Percentiles rank a stretch among this genome's conserved stretches.
Conservation (phyloP, 1,139 yeast species). For the Hansenula lynferdii region DNA sequence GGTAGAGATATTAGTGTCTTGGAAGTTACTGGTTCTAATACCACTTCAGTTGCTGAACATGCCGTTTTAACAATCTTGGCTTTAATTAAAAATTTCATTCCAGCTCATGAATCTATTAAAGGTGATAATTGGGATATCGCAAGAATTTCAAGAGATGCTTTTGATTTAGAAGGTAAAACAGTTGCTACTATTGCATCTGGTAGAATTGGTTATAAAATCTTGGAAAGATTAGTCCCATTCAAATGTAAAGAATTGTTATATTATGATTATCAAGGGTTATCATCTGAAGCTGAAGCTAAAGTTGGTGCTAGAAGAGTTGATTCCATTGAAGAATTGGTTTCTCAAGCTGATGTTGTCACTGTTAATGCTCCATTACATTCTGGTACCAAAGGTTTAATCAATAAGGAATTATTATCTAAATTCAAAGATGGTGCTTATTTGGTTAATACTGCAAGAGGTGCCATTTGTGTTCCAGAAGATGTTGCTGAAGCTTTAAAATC, state of each 20-base stretch:
- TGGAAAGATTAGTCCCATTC: constrained; percentile 70
- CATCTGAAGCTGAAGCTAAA: constrained; percentile 51
- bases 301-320: constrained; percentile 59
- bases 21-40: constrained; percentile 83
- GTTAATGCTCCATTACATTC: constrained; percentile 78
- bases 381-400: constrained; percentile 58
- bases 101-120: constrained; percentile 67
- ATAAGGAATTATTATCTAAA: constrained; percentile 61
- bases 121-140: constrained; percentile 74
- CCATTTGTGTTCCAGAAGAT: constrained; percentile 66
- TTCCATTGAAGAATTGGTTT: constrained; percentile 60
- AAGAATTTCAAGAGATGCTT: constrained; percentile 67
- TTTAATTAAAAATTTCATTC: constrained; percentile 72
- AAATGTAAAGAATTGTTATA: constrained; percentile 70
- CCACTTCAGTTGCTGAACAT: constrained; percentile 78
- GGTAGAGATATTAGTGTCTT: constrained; percentile 55
- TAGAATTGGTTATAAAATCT: constrained; percentile 73
- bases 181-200: constrained; percentile 82
- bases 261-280: constrained; percentile 71
- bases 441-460: constrained; percentile 85
- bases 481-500: constrained; percentile 68
- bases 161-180: constrained; percentile 71
- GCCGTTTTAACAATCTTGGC: constrained; percentile 70
- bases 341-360: constrained; percentile 69
- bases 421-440: constrained; percentile 77